Percentiles rank a stretch among this genome's conserved stretches.
phyloP scores from a whole-genome alignment of 2,329 filamentous ascomycete genomes.

The Lachnellula arida region DNA sequence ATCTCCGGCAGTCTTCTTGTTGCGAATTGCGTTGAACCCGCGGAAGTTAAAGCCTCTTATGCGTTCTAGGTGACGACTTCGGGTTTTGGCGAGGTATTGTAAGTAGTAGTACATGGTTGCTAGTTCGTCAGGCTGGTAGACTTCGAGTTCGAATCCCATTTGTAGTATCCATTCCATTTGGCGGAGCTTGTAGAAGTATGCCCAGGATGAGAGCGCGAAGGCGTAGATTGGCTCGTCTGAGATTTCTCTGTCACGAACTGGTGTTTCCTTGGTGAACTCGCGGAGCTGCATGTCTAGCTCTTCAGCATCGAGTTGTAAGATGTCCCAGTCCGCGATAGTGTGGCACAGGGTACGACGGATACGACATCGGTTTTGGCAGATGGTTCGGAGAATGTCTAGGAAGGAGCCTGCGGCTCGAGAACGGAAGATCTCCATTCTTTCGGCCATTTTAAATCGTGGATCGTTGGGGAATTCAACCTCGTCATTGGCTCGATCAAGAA shows the following conservation, averaged over 20 bases:
- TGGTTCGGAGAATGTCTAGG: conserved; percentile 74
- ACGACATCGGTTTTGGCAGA: conserved; percentile 87
- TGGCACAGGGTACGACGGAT: conserved; percentile 88
- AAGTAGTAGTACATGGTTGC: conserved; percentile 90
- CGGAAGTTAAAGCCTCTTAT: conserved; percentile 61
- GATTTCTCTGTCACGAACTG: conserved; percentile 46
- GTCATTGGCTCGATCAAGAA: conserved; percentile 72
- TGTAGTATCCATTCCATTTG: conserved; percentile 85
- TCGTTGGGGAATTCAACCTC: conserved; percentile 70
- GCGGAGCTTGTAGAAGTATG: conserved; percentile 82
- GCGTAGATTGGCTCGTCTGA: conserved; percentile 55
- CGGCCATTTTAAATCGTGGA: conserved; percentile 66
- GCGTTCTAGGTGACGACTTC: conserved; percentile 59
- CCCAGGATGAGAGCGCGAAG: conserved; percentile 81
- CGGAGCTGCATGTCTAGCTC: conserved; percentile 68
- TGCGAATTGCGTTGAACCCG: conserved; percentile 13
- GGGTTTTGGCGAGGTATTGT: conserved; percentile 64
- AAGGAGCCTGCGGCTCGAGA: conserved; percentile 63
- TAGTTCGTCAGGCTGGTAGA: conserved; percentile 83
- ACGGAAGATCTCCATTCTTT: conserved; percentile 67
- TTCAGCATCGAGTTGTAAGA: conserved; percentile 75
- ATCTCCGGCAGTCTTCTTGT: conserved; percentile 6
- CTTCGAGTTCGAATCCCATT: conserved; percentile 87
- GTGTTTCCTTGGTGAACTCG: conserved; percentile 53
- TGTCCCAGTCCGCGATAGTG: conserved; percentile 76